Evolutionary conservation across 768 basidiomycete species (phyloP).

Genomic region (Xerocomus potaroensis): DNA sequence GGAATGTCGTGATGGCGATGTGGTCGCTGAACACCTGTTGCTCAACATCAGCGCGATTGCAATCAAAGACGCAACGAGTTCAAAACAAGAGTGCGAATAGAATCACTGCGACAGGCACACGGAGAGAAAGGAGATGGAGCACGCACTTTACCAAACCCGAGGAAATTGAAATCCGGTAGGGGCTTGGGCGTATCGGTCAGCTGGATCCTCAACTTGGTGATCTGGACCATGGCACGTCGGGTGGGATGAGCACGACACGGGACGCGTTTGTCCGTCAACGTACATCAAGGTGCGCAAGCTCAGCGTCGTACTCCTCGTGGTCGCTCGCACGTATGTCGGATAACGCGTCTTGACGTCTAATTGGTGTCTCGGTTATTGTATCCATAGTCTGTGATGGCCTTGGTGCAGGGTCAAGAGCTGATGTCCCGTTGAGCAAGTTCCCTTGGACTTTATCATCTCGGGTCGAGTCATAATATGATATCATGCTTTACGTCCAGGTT

Average conservation of each 20-base stretch:
- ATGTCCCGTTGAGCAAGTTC: too few species aligned
- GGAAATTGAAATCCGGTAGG: constrained; percentile 42
- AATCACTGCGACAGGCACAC: not conserved
- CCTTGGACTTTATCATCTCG: not conserved
- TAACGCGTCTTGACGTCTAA: constrained; percentile 1
- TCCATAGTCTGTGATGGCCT: not conserved
- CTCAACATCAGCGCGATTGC: too few species aligned
- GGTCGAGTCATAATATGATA: not conserved
- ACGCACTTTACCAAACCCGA: constrained; percentile 57
- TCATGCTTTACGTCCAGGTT: not conserved
- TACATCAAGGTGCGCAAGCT: constrained; percentile 16
- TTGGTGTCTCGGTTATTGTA: constrained; percentile 4
- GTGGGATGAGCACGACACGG: too few species aligned
- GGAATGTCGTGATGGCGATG: constrained; percentile 67
- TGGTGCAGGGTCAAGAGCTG: too few species aligned
- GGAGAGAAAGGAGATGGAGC: too few species aligned
- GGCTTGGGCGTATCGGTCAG: constrained; percentile 46
- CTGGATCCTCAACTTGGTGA: constrained; percentile 49
- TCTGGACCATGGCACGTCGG: constrained; percentile 32
- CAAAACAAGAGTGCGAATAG: not conserved
- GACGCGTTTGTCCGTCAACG: constrained; percentile 1
- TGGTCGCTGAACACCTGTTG: constrained; percentile 65
- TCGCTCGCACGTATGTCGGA: not conserved
- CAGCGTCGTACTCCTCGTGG: not conserved
- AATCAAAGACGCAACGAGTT: not conserved